Evolutionary conservation across 2,329 filamentous ascomycete genomes (phyloP).

Genomic region (Colletotrichum zoysiae): DNA sequence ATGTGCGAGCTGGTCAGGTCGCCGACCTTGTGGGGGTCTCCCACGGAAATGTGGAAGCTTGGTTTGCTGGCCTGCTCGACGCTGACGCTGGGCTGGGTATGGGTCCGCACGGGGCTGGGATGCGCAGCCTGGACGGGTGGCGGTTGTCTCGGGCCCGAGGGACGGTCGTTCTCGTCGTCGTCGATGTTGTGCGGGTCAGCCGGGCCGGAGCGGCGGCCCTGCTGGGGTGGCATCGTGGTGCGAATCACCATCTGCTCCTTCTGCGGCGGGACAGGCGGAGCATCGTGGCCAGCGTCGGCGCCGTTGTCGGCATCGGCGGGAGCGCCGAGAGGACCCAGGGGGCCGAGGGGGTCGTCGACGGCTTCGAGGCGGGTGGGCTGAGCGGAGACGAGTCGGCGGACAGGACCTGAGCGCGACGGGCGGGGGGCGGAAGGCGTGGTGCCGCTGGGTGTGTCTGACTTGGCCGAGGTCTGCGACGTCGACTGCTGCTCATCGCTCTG

Average conservation of each 20-base stretch:
- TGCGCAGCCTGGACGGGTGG: slow-evolving; percentile 72
- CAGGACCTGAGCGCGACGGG: slow-evolving; percentile 59
- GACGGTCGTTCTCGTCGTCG: slow-evolving; percentile 68
- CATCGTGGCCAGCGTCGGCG: slow-evolving; percentile 61
- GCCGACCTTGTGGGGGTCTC: slow-evolving; percentile 97
- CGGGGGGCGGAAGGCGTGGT: slow-evolving; percentile 49
- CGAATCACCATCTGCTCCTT: slow-evolving; percentile 75
- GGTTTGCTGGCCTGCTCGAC: slow-evolving; percentile 95
- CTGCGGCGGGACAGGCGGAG: slow-evolving; percentile 76
- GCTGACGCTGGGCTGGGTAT: slow-evolving; percentile 82
- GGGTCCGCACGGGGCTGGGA: slow-evolving; percentile 64
- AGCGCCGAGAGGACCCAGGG: slow-evolving; percentile 76
- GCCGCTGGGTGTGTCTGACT: slow-evolving; percentile 47
- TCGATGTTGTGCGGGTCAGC: slow-evolving; percentile 75
- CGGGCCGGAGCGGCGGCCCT: slow-evolving; percentile 58
- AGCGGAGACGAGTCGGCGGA: slow-evolving; percentile 72
- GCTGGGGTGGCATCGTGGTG: slow-evolving; percentile 65
- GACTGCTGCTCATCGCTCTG: slow-evolving; percentile 46
- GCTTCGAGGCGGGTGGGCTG: slow-evolving; percentile 84
- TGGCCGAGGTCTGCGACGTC: slow-evolving; percentile 47
- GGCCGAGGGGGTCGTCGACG: slow-evolving; percentile 82
- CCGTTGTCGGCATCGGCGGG: slow-evolving; percentile 53
- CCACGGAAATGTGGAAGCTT: slow-evolving; percentile 89
- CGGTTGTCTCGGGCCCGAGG: slow-evolving; percentile 71
- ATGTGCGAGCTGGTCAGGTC: slow-evolving; percentile 98